phyloP scores from a whole-genome alignment of 768 basidiomycete species.

The Tulasnella sp. region DNA sequence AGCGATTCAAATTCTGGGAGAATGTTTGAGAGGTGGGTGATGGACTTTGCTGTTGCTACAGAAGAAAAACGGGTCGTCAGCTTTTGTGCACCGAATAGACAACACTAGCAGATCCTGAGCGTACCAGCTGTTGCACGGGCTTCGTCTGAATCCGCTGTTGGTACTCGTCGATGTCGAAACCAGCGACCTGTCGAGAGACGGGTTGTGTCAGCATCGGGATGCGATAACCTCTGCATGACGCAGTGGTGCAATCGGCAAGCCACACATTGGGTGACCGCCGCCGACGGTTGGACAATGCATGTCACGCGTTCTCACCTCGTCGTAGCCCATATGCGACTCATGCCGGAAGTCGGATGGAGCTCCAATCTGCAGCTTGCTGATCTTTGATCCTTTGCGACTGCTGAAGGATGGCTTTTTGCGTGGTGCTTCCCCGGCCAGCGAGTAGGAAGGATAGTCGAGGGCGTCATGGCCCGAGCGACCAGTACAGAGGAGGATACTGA shows the following conservation, averaged over 20 bases:
- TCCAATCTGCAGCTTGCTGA: slow-evolving; percentile 33
- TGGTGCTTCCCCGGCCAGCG: not conserved
- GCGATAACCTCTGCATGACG: not conserved
- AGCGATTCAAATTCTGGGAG: slow-evolving; percentile 13
- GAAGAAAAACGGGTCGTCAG: not conserved
- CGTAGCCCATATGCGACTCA: slow-evolving; percentile 32
- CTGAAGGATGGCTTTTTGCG: slow-evolving; percentile 21
- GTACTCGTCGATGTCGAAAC: slow-evolving; percentile 12
- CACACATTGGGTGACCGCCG: not conserved
- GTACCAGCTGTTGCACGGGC: not conserved
- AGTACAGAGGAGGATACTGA: slow-evolving; percentile 31
- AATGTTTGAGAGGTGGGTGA: slow-evolving; percentile 10
- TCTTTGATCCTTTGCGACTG: slow-evolving; percentile 25
- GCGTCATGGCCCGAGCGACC: slow-evolving; percentile 30
- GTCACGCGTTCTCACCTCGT: slow-evolving; percentile 28
- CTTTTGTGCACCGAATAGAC: not conserved
- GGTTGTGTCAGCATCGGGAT: not conserved
- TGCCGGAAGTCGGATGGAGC: slow-evolving; percentile 33
- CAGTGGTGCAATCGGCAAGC: not conserved
- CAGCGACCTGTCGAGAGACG: not conserved
- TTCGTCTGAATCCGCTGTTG: not conserved
- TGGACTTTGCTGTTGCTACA: not conserved
- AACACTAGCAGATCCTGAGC: not conserved
- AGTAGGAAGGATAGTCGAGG: slow-evolving; percentile 17
- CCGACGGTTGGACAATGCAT: not conserved